These are phyloP conservation scores for Penicillium freii DNA, from an alignment of 2,329 filamentous ascomycete genomes.

Conservation along the genomic window DNA sequence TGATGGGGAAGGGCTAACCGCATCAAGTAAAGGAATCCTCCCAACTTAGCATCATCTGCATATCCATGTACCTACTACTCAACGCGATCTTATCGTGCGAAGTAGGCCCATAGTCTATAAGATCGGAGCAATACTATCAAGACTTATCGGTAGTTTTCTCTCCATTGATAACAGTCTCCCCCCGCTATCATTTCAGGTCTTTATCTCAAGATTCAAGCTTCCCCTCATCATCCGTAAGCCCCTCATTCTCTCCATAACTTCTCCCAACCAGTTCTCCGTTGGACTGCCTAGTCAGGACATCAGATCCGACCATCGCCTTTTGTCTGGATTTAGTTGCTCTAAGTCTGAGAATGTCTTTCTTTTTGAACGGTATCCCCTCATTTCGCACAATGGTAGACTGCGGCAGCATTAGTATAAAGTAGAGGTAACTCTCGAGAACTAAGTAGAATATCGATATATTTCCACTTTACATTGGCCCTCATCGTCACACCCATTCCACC, in stretches of 20 bases:
- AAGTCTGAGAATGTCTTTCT: background rate
- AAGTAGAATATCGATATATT: background rate
- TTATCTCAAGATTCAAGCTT: constrained; percentile 5
- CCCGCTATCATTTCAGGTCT: background rate
- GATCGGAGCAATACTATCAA: background rate
- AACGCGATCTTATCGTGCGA: background rate
- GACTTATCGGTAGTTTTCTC: background rate
- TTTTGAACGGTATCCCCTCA: constrained; percentile 10
- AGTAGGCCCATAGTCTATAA: background rate
- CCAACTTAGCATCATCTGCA: background rate
- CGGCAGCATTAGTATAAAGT: background rate
- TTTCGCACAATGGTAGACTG: background rate
- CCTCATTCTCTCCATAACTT: background rate
- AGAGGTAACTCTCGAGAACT: background rate
- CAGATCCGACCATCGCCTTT: constrained; percentile 8
- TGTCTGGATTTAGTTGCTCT: background rate
- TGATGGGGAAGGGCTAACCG: constrained; percentile 11
- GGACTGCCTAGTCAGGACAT: constrained; percentile 18
- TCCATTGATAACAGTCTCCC: background rate
- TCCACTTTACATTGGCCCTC: background rate
- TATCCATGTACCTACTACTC: background rate
- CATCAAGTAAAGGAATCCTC: constrained; percentile 15
- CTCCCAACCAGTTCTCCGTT: background rate
- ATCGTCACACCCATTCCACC: background rate
- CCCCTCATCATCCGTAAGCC: constrained; percentile 10